Base-by-base conservation (phyloP, 495 filamentous ascomycete genomes). In the Penicillium desertorum region DNA sequence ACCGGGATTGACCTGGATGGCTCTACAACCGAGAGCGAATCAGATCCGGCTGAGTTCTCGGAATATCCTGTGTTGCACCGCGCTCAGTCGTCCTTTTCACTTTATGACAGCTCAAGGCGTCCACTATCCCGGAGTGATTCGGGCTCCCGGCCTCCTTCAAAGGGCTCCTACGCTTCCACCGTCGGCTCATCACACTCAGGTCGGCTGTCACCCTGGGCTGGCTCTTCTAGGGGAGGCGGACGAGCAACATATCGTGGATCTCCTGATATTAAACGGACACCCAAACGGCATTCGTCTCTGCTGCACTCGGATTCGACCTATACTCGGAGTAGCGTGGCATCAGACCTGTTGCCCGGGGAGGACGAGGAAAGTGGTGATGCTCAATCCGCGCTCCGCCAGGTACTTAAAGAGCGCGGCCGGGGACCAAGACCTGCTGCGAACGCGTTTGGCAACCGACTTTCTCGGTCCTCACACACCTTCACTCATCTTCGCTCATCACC, bases 11-110 rank as follows among this genome's bases (percentile, higher is more conserved):
- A 79, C 19, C 58, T 79, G 23, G 78, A 79, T 61, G 77, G 75
- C 20, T 79, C 75, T 14, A 60, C 75, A 16, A 77, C 78, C 4
- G 76, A 79, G 45, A 80, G 75, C 50, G 79, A 81, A 27, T 76
- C 64, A 42, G 75, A 80, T 53, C 87, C 82, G 8, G 86, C 84
- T 0, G 82, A 84, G 17, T 87, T 85, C 61, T 84, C 85, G 11
- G 86, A 89, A 36, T 83, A 84, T 36, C 84, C 86, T 22, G 78
- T 86, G 53, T 73, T 88, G 37, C 82, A 82, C 48, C 89, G 87
- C 57, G 76, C 83, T 46, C 83, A 81, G 36, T 68, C 74, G 47
- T 89, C 83, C 29, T 90, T 87, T 67, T 77, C 79, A 9, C 74
- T 83, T 34, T 85, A 82, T 5, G 78, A 81, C n/a, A 73, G 67